These are phyloP conservation scores for Xylaria sp. DNA, from an alignment of 2,329 filamentous ascomycete genomes.

Conservation along the genomic window DNA sequence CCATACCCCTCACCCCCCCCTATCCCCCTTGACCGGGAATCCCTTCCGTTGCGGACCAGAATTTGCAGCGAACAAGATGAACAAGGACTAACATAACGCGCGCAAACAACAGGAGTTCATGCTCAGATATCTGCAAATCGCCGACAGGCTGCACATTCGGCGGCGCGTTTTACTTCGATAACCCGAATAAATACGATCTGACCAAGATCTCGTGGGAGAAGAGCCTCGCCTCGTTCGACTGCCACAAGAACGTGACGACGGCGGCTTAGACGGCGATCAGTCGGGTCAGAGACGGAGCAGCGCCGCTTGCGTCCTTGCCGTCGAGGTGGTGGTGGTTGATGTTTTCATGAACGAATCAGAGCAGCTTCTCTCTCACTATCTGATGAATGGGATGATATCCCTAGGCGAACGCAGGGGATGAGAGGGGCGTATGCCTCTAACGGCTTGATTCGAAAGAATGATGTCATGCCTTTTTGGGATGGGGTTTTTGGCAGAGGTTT, in stretches of 20 bases:
- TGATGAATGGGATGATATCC: neutral
- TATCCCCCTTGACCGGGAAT: too few relatives aligned
- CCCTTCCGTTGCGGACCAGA: too few relatives aligned
- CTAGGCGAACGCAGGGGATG: too few relatives aligned
- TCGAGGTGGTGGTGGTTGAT: too few relatives aligned
- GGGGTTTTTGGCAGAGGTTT: too few relatives aligned
- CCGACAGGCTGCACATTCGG: slow-evolving; percentile 60
- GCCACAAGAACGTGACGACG: slow-evolving; percentile 38
- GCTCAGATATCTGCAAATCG: slow-evolving; percentile 53
- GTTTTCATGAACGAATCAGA: neutral
- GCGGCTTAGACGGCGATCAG: neutral
- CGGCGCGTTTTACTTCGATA: slow-evolving; percentile 53
- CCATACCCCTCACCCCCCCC: too few relatives aligned
- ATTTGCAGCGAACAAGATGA: neutral
- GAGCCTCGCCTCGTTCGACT: slow-evolving; percentile 47
- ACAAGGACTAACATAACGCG: slow-evolving; percentile 3
- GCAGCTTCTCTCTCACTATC: too few relatives aligned
- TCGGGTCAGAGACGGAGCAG: neutral
- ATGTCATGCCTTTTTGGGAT: too few relatives aligned
- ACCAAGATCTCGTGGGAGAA: slow-evolving; percentile 52
- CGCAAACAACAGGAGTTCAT: slow-evolving; percentile 41
- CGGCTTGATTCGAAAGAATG: too few relatives aligned
- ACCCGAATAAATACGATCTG: slow-evolving; percentile 55
- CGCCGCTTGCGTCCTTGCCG: neutral
- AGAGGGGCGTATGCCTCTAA: too few relatives aligned